phyloP scores from a whole-genome alignment of 2,329 filamentous ascomycete species.

The Fusarium sp. region DNA sequence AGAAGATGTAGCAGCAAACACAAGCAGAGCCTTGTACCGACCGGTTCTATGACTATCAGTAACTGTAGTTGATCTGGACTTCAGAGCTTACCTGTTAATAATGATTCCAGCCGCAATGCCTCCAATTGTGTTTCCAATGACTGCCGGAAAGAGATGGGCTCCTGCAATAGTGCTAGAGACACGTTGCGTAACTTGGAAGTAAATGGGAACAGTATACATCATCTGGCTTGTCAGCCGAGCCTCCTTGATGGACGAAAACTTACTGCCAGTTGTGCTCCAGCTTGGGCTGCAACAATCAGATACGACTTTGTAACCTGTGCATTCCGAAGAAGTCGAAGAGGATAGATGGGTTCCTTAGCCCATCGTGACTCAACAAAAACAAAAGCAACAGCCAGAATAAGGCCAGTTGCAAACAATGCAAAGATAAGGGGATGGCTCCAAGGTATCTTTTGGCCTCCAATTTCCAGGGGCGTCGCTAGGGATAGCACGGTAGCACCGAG shows the following conservation, averaged over 20 bases:
- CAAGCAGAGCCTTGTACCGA: slow-evolving; percentile 67
- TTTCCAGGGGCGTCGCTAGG: slow-evolving; percentile 64
- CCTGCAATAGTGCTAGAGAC: slow-evolving; percentile 70
- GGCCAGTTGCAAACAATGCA: slow-evolving; percentile 53
- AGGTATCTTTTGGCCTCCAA: slow-evolving; percentile 64
- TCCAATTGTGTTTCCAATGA: slow-evolving; percentile 74
- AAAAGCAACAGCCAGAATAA: slow-evolving; percentile 56
- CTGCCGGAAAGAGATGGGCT: slow-evolving; percentile 73
- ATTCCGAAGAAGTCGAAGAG: slow-evolving; percentile 64
- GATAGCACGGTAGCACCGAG: slow-evolving; percentile 67
- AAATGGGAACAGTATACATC: slow-evolving; percentile 76
- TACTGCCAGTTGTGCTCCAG: slow-evolving; percentile 58
- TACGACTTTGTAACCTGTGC: slow-evolving; percentile 67
- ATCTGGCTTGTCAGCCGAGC: slow-evolving; percentile 15
- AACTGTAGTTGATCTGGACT: neutral
- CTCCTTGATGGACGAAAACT: neutral
- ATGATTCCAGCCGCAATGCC: slow-evolving; percentile 69
- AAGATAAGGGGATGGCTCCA: slow-evolving; percentile 61
- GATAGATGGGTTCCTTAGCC: slow-evolving; percentile 69
- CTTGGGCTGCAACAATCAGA: slow-evolving; percentile 67
- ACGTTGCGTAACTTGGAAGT: slow-evolving; percentile 74
- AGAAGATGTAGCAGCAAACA: slow-evolving; percentile 63
- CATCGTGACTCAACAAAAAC: slow-evolving; percentile 58
- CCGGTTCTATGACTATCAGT: slow-evolving; percentile 60
- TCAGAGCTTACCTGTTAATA: slow-evolving; percentile 59